phyloP scores from a whole-genome alignment of 495 filamentous ascomycete species.

The Talaromyces trachyspermus region DNA sequence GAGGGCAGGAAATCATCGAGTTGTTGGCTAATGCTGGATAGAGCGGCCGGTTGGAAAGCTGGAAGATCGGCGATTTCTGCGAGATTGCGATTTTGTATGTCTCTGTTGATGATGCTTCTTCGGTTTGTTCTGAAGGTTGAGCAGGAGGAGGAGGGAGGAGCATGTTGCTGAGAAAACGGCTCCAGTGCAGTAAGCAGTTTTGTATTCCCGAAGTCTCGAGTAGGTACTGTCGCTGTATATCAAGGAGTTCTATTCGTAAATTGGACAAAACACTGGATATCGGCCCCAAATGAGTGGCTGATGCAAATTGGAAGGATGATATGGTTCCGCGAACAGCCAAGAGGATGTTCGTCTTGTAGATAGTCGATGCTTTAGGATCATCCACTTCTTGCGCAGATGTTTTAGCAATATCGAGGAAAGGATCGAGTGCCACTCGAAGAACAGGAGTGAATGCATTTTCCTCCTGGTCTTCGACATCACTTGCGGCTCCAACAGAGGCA shows the following conservation, averaged over 20 bases:
- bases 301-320: conserved; percentile 35
- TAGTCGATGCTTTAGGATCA: conserved; percentile 48
- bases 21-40: conserved; percentile 61
- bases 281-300: conserved; percentile 28
- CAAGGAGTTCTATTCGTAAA: conserved; percentile 34
- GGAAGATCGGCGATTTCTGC: conserved; percentile 46
- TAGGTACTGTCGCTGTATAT: conserved; percentile 53
- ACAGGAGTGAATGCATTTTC: conserved; percentile 59
- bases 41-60: conserved; percentile 54
- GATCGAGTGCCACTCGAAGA: conserved; percentile 76
- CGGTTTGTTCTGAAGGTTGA: conserved; percentile 9
- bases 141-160: conserved; percentile 12
- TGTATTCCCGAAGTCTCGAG: conserved; percentile 66
- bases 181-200: conserved; percentile 58
- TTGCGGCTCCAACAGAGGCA: conserved; percentile 57
- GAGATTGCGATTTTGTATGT: conserved; percentile 32
- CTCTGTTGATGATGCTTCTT: conserved; percentile 26
- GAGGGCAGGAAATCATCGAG: conserved; percentile 90
- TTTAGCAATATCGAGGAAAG: conserved; percentile 69
- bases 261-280: conserved; percentile 31
- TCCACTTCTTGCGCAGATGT: conserved; percentile 56
- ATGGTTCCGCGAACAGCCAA: conserved; percentile 44
- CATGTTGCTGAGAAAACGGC: conserved; percentile 23
- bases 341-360: conserved; percentile 81
- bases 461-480: conserved; percentile 44